Conservation (phyloP, 306 rosid genomes). For the Sicyos baderoa region DNA sequence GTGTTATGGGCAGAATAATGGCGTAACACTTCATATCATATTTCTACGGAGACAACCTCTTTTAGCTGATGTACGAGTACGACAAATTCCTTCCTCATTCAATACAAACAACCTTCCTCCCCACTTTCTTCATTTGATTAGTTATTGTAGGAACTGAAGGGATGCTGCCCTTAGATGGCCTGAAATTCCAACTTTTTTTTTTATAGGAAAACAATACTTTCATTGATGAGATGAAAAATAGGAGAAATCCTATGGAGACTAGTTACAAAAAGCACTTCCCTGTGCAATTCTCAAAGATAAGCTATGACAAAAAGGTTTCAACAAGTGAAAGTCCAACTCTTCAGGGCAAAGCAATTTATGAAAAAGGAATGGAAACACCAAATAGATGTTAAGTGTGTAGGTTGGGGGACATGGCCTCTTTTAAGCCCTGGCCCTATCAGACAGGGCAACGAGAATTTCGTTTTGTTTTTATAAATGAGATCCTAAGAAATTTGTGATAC, state of each 20-base stretch:
- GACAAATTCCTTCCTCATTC: not conserved
- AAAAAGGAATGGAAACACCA: not conserved
- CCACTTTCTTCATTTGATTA: not conserved
- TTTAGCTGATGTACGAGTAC: not conserved
- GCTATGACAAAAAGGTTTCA: too few species aligned
- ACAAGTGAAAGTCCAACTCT: too few species aligned
- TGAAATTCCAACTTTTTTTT: not conserved
- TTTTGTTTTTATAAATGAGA: not conserved
- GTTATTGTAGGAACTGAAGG: not conserved
- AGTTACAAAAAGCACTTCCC: too few species aligned
- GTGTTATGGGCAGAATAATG: not conserved
- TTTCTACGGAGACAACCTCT: not conserved
- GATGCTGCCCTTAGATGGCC: not conserved
- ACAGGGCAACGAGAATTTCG: not conserved
- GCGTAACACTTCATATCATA: not conserved
- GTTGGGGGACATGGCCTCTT: not conserved
- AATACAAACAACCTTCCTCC: not conserved
- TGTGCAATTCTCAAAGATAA: too few species aligned
- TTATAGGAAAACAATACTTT: too few species aligned
- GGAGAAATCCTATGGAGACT: too few species aligned
- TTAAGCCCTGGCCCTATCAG: not conserved
- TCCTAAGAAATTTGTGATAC: not conserved
- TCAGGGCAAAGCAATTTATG: not conserved
- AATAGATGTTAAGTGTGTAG: not conserved
- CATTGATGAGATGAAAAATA: too few species aligned